Evolutionary conservation across 345 rosid species (phyloP).

Genomic region (Durio zibethinus): DNA sequence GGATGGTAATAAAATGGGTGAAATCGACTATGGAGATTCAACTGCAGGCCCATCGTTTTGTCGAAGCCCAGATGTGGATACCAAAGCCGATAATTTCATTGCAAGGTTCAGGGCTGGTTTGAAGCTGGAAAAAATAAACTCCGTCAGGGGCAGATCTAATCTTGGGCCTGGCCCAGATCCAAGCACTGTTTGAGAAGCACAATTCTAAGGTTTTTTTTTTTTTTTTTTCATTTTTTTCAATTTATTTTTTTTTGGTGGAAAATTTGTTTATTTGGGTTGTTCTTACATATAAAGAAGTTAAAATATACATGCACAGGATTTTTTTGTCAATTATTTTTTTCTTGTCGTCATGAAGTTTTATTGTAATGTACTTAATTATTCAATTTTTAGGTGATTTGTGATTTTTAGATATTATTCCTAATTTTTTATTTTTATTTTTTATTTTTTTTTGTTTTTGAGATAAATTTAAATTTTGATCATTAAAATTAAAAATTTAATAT

Average conservation of each 20-base stretch:
- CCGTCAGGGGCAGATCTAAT: slow-evolving; percentile 46
- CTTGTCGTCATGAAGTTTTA: background rate
- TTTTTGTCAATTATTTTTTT: background rate
- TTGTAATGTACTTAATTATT: background rate
- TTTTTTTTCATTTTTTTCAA: too few relatives aligned
- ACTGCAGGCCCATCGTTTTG: slow-evolving; percentile 35
- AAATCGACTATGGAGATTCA: slow-evolving; percentile 5
- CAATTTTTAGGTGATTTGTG: background rate
- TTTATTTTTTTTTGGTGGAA: too few relatives aligned
- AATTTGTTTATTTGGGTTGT: background rate
- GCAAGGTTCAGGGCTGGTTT: slow-evolving; percentile 77
- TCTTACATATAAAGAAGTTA: background rate
- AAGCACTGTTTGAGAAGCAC: slow-evolving; percentile 6
- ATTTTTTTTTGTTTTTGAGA: background rate
- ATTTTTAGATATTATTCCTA: background rate
- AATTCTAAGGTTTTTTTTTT: background rate
- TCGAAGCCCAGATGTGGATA: slow-evolving; percentile 87
- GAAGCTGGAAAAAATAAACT: slow-evolving; percentile 67
- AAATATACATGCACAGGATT: background rate
- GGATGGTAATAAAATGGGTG: slow-evolving; percentile 16
- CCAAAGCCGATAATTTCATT: slow-evolving; percentile 81
- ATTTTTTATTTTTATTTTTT: background rate
- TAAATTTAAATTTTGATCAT: too few relatives aligned
- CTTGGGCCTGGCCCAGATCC: slow-evolving; percentile 45
- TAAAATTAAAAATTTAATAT: too few relatives aligned